Evolutionary conservation across 345 rosid genomes (phyloP).

Genomic region (Hypericum perforatum): DNA sequence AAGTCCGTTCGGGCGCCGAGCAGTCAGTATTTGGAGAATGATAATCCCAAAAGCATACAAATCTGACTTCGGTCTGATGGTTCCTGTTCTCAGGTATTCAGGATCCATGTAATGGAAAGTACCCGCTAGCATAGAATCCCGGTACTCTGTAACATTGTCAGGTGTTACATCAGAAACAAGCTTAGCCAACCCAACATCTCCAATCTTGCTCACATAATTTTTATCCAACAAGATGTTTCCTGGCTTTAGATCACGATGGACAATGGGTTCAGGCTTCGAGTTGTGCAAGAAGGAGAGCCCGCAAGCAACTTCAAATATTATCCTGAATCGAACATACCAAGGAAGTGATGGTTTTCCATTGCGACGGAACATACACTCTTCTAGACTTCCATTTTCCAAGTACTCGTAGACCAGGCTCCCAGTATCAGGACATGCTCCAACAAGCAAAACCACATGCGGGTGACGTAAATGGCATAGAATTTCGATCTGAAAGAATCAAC

Average conservation of each 20-base stretch:
- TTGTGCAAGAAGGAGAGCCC: slow-evolving; percentile 83
- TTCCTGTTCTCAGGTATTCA: slow-evolving; percentile 16
- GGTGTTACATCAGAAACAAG: slow-evolving; percentile 61
- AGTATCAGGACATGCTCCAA: slow-evolving; percentile 82
- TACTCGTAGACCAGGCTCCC: slow-evolving; percentile 79
- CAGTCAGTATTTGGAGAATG: slow-evolving; percentile 56
- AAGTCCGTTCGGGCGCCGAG: slow-evolving; percentile 59
- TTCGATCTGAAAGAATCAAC: slow-evolving; percentile 47
- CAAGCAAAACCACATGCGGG: slow-evolving; percentile 68
- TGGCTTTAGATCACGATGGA: slow-evolving; percentile 83
- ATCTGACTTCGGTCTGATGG: slow-evolving; percentile 33
- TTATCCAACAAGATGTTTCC: slow-evolving; percentile 64
- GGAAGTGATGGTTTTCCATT: slow-evolving; percentile 67
- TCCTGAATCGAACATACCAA: slow-evolving; percentile 66
- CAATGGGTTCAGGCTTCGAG: slow-evolving; percentile 79
- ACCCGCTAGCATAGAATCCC: slow-evolving; percentile 59
- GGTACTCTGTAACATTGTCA: slow-evolving; percentile 58
- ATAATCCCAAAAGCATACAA: slow-evolving; percentile 71
- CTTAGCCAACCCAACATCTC: slow-evolving; percentile 88
- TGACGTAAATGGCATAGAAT: slow-evolving; percentile 76
- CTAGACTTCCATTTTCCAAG: slow-evolving; percentile 76
- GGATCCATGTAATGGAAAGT: slow-evolving; percentile 86
- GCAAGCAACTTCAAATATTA: slow-evolving; percentile 69
- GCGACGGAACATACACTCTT: slow-evolving; percentile 39
- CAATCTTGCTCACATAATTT: slow-evolving; percentile 74